Evolutionary conservation across 1,284 basidiomycete species (phyloP).

Genomic region (Polyporus tsugae): DNA sequence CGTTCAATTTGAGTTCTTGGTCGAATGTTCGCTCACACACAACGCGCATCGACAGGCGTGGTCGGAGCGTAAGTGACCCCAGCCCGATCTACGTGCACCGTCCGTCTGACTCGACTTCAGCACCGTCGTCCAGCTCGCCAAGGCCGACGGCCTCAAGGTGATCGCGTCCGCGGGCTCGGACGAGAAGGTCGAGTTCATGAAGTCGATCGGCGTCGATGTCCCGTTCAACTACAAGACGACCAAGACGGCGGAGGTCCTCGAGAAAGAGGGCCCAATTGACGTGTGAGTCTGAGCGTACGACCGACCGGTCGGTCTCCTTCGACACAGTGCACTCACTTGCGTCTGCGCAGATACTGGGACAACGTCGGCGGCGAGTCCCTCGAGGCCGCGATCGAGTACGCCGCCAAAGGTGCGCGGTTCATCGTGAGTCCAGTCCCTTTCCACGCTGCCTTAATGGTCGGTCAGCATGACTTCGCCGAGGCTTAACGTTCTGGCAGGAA

Average conservation of each 20-base stretch:
- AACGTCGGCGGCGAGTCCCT: conserved; percentile 73
- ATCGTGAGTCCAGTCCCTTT: conserved; percentile 50
- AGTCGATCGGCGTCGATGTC: conserved; percentile 69
- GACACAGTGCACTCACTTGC: background rate
- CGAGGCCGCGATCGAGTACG: conserved; percentile 59
- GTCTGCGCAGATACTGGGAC: conserved; percentile 51
- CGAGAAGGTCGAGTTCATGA: conserved; percentile 72
- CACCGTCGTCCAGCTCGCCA: conserved; percentile 66
- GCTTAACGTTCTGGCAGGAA: conserved; percentile 15
- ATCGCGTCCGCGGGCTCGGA: conserved; percentile 78
- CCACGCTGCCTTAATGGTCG: no score
- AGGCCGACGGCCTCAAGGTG: conserved; percentile 68
- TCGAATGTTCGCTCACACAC: background rate
- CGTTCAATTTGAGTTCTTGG: background rate
- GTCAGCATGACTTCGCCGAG: no score
- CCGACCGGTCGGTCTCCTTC: conserved; percentile 31
- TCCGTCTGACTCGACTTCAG: conserved; percentile 30
- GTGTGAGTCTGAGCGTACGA: conserved; percentile 41
- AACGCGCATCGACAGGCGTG: conserved; percentile 15
- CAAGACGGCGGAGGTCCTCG: conserved; percentile 58
- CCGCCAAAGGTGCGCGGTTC: conserved; percentile 60
- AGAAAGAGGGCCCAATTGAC: conserved; percentile 62
- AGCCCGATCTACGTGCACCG: background rate
- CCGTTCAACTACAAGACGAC: conserved; percentile 78
- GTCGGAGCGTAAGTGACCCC: conserved; percentile 31